Evolutionary conservation across 257 asterid species (phyloP), one percentile per base, ranked within the genome.

Genomic region (Scutellaria galericulata): DNA sequence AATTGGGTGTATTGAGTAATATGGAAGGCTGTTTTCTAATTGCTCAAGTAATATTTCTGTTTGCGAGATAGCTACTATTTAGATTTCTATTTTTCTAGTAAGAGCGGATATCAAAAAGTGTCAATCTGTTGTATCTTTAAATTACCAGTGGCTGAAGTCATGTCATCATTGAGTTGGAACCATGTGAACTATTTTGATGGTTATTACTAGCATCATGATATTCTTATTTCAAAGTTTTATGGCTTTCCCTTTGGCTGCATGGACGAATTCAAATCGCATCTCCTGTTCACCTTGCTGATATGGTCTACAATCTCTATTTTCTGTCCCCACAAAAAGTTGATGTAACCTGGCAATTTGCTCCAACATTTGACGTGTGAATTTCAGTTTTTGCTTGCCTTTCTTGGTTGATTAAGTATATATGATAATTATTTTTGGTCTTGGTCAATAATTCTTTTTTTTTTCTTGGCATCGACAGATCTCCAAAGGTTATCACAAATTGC

Each of bases 401-500:
- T 76, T 40, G 54, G 45, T 83, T 67, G 74, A 64, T 61, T 44
- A 22, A 57, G 31, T 70, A 18, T 18, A 0, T 18, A 37, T 78
- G 66, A 63, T 68, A 52, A 14, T 78, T 55, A 39, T 65, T 75
- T 53, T 74, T 50, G 37, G 37, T 14, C 46, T 59, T 37, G 60
- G 59, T 71, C 56, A 60, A 75, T 83, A 31, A 85, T 40, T 31
- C 40, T 40, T 68, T 64, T 59, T 4, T 31, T 40, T 65, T 66
- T 59, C 41, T 22, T 77, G 69, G 57, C 66, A 76, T 74, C 84
- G 80, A 61, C 80, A 95, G 99, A 90, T 95, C 84, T 92, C 96
- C 37, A 92, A 92, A 88, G 99, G 88, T 88, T 95, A 76, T 75
- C 87, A 74, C 93, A 87, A 37, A 88, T 95, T 67, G 93, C 96